Evolutionary conservation across 148 eudicot species (phyloP).

Genomic region (Rhododendron molle): DNA sequence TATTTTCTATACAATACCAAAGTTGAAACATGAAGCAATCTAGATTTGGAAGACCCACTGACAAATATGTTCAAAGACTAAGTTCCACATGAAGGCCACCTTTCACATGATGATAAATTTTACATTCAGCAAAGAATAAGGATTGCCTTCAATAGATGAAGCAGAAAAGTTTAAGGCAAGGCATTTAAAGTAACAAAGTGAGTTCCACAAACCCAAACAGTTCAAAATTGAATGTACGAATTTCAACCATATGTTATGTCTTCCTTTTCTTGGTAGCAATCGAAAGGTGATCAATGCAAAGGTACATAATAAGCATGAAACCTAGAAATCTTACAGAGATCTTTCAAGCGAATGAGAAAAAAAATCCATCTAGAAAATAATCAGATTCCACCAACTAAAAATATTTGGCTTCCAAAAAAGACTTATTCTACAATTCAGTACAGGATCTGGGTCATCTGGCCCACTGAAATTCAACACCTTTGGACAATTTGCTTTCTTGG

Average conservation of each 20-base stretch:
- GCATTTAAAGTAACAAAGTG: not conserved
- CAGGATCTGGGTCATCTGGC: not conserved
- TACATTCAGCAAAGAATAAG: not conserved
- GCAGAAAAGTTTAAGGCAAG: not conserved
- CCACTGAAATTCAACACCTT: not conserved
- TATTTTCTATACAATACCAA: not conserved
- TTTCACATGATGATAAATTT: not conserved
- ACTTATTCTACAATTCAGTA: not conserved
- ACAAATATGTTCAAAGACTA: slow-evolving; percentile 4
- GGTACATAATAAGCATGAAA: not conserved
- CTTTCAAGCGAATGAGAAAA: not conserved
- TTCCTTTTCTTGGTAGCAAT: not conserved
- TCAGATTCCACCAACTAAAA: not conserved
- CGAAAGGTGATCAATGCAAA: not conserved
- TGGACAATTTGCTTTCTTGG: not conserved
- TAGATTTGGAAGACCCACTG: not conserved
- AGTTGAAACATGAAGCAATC: not conserved
- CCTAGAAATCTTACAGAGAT: not conserved
- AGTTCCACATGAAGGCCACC: not conserved
- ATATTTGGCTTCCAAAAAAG: not conserved
- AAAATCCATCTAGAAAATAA: not conserved
- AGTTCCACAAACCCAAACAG: not conserved
- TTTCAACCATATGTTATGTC: not conserved
- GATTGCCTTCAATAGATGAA: not conserved
- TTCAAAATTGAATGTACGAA: not conserved